Percentiles rank a stretch among this genome's conserved stretches.
phyloP scores from a whole-genome alignment of 306 rosid genomes.

The Cucumis hystrix region DNA sequence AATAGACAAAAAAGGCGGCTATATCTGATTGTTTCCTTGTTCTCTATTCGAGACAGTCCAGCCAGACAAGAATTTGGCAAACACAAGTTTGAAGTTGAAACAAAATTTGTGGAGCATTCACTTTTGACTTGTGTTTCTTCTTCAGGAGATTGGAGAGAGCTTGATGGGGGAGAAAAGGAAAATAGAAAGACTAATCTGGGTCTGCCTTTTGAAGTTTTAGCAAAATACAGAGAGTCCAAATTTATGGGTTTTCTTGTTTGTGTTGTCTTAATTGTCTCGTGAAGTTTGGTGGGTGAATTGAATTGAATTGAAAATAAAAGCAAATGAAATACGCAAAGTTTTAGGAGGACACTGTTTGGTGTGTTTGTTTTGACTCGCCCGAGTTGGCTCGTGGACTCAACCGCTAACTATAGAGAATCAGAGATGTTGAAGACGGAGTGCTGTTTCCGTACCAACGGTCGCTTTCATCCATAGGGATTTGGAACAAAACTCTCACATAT shows the following conservation, averaged over 20 bases:
- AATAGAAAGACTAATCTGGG: neutral
- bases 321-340: neutral
- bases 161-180: neutral
- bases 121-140: neutral
- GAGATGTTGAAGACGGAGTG: neutral
- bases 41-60: neutral
- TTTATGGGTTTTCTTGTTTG: neutral
- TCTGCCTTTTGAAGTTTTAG: neutral
- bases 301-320: neutral
- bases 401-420: neutral
- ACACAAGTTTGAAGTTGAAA: neutral
- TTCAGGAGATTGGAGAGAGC: neutral
- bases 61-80: neutral
- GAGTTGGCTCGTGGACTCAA: neutral
- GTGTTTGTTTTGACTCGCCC: neutral
- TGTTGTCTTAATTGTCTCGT: neutral
- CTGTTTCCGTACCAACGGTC: neutral
- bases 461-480: neutral
- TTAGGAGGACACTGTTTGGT: neutral
- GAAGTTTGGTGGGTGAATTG: slow-evolving; percentile 2
- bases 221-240: neutral
- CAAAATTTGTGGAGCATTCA: neutral
- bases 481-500: neutral
- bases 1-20: neutral
- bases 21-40: neutral